Conservation (phyloP, 2,329 filamentous ascomycete genomes). For the Colletotrichum chrysophilum region DNA sequence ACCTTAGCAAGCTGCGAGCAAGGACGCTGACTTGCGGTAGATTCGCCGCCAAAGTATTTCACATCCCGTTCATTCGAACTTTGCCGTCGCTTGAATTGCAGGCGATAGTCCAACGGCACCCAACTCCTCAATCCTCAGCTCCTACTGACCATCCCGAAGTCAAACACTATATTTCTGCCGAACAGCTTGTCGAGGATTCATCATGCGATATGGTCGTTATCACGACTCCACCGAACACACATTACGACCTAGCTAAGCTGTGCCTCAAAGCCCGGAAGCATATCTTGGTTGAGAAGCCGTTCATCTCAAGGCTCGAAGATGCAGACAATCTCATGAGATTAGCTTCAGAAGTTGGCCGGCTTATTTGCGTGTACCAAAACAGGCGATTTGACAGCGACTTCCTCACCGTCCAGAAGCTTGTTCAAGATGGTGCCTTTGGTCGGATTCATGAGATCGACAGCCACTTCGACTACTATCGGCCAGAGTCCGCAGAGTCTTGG, state of each 20-base stretch:
- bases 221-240: neutral
- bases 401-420: neutral
- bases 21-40: too few species aligned
- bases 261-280: neutral
- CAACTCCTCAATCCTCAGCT: too few species aligned
- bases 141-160: too few species aligned
- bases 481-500: neutral
- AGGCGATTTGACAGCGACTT: neutral
- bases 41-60: too few species aligned
- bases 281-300: neutral
- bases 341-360: neutral
- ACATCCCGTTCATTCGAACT: too few species aligned
- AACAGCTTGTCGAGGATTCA: neutral
- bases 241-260: neutral
- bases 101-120: too few species aligned
- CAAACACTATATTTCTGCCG: neutral
- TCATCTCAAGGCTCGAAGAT: neutral
- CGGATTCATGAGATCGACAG: neutral
- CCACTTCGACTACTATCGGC: neutral
- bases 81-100: too few species aligned
- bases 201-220: neutral
- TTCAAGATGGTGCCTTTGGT: neutral
- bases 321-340: neutral
- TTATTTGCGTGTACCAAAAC: neutral
- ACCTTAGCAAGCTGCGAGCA: too few species aligned